Evolutionary conservation across 331 rosid species (phyloP), one percentile per base, ranked within the genome.

Genomic region (Quercus lobata): DNA sequence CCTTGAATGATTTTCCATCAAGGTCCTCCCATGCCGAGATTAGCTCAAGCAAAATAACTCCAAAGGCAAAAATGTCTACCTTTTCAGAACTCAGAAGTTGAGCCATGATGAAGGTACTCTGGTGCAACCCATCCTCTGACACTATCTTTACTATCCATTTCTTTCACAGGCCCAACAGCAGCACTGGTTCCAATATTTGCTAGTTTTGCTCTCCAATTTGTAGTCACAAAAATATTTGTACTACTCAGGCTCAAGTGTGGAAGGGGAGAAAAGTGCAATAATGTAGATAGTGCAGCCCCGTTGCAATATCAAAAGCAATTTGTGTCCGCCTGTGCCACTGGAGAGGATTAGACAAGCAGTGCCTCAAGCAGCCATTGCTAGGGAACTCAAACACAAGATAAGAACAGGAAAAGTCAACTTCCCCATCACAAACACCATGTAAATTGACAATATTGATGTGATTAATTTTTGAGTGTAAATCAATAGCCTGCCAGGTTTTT

Each of bases 231-330:
- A 37, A 90, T 81, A 60, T 84, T 90, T 80, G 81, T 76, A 11
- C 82, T 87, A 72, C 78, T 85, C 4, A 92, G 72, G 55, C 76
- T 88, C 83, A 83, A 76, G 75, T 90, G 93, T 57, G 90, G 88
- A 72, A 85, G 85, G 24, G 84, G 60, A 93, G 92, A 60, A 87
- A 90, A 68, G 90, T 87, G 65, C 90, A 90, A 19, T 84, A 82
- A 57, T 87, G 91, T 25, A 92, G 83, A 80, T 92, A 89, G 87
- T 92, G 89, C 14, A 90, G 93, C 52, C 93, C 91, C 19, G 91
- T 89, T 61, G 91, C 97, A 75, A 90, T 80, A 63, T 92, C 94
- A 37, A 87, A 92, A 49, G 90, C 91, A 62, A 90, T 87, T 75
- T 89, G 89, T 52, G 84, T 82, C 57, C 97, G n/a, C 56, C 29